phyloP scores from a whole-genome alignment of 106 monocot genomes.

The Triglochin maritima region DNA sequence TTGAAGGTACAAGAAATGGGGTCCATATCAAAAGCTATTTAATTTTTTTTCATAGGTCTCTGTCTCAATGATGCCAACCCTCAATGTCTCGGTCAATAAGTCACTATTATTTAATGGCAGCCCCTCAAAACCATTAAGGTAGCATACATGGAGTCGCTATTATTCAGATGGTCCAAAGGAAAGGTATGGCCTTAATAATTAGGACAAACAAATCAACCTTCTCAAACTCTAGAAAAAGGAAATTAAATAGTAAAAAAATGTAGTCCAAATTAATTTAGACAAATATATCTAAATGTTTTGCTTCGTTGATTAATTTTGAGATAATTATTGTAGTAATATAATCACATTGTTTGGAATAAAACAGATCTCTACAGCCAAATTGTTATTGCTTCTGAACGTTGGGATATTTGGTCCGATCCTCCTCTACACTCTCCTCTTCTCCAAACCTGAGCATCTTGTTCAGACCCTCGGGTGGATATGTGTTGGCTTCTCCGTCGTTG shows the following conservation, averaged over 20 bases:
- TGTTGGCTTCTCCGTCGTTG: constrained; percentile 10
- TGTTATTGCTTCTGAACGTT: constrained; percentile 37
- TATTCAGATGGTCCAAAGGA: no score
- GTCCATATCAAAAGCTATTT: no score
- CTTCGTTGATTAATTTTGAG: background rate
- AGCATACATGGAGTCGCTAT: no score
- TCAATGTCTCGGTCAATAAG: no score
- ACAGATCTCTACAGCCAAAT: constrained; percentile 35
- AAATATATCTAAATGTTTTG: background rate
- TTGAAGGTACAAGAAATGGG: no score
- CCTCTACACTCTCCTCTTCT: constrained; percentile 16
- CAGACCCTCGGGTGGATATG: constrained; percentile 12
- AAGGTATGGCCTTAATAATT: no score
- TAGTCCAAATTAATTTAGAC: background rate
- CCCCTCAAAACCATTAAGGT: no score
- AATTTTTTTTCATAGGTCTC: no score
- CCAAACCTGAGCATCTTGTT: background rate
- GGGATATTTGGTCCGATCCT: constrained; percentile 36
- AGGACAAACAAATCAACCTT: no score
- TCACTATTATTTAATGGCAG: no score
- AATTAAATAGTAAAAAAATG: background rate
- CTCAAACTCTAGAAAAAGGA: no score
- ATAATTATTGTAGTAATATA: background rate
- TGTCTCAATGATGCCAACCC: no score
- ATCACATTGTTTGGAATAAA: background rate